Evolutionary conservation across 2,329 filamentous ascomycete genomes (phyloP), one percentile per base, ranked within the genome.

Genomic region (Aspergillus sclerotialis): DNA sequence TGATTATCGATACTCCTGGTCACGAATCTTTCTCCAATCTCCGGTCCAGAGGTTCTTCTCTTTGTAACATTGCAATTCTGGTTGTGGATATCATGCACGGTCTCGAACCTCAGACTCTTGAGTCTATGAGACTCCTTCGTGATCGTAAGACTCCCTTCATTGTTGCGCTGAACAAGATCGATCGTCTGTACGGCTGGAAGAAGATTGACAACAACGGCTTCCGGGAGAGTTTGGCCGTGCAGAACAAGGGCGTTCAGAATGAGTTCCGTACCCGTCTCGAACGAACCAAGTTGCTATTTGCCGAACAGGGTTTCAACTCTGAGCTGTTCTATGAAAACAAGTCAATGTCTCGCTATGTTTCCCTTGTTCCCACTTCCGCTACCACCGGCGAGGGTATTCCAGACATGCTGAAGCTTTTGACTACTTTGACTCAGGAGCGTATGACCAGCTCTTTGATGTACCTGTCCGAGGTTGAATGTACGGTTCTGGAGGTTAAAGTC

Each of bases 41-140:
- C 46, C 84, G 93, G 56, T 95, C 90, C 48, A 81, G 93, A 68
- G 92, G 92, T 68, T 96, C 92, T 26, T 96, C 89, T 10, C 84
- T 98, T 39, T 98, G 93, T 67, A 98, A 98, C 72, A 98, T 98
- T 67, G 92, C 92, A 52, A 98, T 98, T 60, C 72, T 98, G 48
- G 93, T 98, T 27, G 90, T 98, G 50, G 92, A 98, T 71, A 98
- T 98, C 56, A 96, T 98, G 92, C 92, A 98, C 76, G 93, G 93
- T 59, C 77, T 98, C 30, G 92, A 98, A 66, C 90, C 83, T 12
- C 92, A 98, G 66, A 98, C 92, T 11, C 74, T 96, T 19, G 93
- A 98, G 67, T 98, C 92, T 2, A 96, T 98, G 87, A 84, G 80
- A 49, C 70, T 98, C 45, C 78, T 98, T 33, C 79, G 90, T 56